A percentile compares a stretch with the other conserved stretches of the same genome.
phyloP scores from a whole-genome alignment of 257 asterid genomes.

The Solanum clarkiae region DNA sequence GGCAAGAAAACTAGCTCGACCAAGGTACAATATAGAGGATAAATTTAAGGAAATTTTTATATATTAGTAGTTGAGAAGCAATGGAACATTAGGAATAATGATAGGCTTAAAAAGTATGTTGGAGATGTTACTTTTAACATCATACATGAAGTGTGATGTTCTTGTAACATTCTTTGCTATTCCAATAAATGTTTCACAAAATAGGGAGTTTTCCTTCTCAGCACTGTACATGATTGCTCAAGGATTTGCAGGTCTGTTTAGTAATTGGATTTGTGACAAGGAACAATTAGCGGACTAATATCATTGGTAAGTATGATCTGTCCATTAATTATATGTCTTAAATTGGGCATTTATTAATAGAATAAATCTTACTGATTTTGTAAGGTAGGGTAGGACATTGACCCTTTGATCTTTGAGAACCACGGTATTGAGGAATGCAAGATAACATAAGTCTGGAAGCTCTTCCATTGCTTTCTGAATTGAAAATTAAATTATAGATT shows the following conservation, averaged over 20 bases:
- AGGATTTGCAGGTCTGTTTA: constrained; percentile 5
- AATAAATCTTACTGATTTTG: neutral
- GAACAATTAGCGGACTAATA: constrained; percentile 15
- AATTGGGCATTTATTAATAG: neutral
- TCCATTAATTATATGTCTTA: constrained; percentile 9
- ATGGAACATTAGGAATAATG: neutral
- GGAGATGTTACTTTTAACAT: neutral
- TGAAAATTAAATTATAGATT: too few species aligned
- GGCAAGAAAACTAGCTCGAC: too few species aligned
- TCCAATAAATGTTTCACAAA: neutral
- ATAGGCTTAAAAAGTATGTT: neutral
- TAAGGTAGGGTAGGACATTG: neutral
- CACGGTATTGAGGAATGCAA: too few species aligned
- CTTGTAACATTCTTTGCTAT: neutral
- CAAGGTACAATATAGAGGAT: too few species aligned
- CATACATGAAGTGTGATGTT: neutral
- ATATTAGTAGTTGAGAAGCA: neutral
- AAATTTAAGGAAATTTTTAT: too few species aligned
- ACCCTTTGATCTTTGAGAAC: too few species aligned
- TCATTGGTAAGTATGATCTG: constrained; percentile 9
- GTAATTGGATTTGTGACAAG: constrained; percentile 17
- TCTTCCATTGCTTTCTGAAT: too few species aligned
- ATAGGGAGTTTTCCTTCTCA: neutral
- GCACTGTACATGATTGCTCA: neutral
- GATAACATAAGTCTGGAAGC: too few species aligned